Evolutionary conservation across 148 eudicot species (phyloP).

Genomic region (Vaccinium myrtillus): DNA sequence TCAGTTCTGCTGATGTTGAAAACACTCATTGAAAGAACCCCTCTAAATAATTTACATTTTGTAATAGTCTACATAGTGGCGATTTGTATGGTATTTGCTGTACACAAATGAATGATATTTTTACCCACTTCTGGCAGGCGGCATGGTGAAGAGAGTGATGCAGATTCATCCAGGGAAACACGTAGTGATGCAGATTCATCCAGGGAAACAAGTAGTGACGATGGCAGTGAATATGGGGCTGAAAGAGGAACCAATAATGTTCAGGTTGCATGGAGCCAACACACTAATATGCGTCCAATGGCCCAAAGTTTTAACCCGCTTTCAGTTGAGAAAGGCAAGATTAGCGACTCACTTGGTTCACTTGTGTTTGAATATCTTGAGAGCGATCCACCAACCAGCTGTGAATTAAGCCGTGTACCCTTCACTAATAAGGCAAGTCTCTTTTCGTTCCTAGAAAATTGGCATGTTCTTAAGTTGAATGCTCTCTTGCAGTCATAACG

Average conservation of each 20-base stretch:
- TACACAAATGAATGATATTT: not conserved
- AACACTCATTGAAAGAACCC: not conserved
- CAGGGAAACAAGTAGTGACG: slow-evolving; percentile 72
- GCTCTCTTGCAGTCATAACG: not conserved
- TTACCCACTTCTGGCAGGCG: slow-evolving; percentile 39
- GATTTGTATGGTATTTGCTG: not conserved
- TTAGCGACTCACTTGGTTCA: slow-evolving; percentile 58
- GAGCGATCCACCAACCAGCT: slow-evolving; percentile 61
- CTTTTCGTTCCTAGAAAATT: not conserved
- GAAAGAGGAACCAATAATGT: slow-evolving; percentile 37
- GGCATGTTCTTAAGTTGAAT: not conserved
- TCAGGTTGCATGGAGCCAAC: slow-evolving; percentile 38
- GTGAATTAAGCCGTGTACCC: slow-evolving; percentile 77
- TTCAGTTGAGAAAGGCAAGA: slow-evolving; percentile 55
- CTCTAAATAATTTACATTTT: too few relatives aligned
- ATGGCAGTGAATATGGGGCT: slow-evolving; percentile 54
- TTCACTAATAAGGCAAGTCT: slow-evolving; percentile 78
- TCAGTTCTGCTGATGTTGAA: not conserved
- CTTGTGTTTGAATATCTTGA: slow-evolving; percentile 69
- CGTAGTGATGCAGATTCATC: slow-evolving; percentile 79
- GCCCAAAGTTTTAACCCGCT: slow-evolving; percentile 48
- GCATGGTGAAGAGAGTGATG: slow-evolving; percentile 85
- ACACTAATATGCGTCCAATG: slow-evolving; percentile 31
- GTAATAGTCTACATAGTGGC: too few relatives aligned
- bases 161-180: slow-evolving; percentile 64